A percentile compares a stretch with the other conserved stretches of the same genome.
Conservation (phyloP, 768 basidiomycete species). For the Psilocybe azurescens region DNA sequence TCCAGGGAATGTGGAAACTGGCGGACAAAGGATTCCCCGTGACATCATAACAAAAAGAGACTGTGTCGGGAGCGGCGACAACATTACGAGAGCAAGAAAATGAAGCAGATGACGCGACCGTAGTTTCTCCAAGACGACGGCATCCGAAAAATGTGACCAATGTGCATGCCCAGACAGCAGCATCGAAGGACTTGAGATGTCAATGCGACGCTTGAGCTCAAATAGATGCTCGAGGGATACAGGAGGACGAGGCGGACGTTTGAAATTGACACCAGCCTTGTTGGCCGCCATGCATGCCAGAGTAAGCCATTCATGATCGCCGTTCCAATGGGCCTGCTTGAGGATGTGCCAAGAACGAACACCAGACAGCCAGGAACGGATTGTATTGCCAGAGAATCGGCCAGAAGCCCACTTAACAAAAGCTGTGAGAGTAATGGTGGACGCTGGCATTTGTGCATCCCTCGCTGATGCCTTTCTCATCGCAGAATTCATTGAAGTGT, state of each 20-base stretch:
- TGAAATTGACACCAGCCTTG: conserved; percentile 26
- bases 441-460: conserved; percentile 36
- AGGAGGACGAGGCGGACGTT: conserved; percentile 29
- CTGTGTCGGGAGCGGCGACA: background rate
- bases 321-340: conserved; percentile 40
- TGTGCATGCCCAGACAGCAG: conserved; percentile 41
- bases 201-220: conserved; percentile 24
- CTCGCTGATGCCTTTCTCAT: conserved; percentile 32
- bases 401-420: conserved; percentile 28
- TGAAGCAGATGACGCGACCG: conserved; percentile 22
- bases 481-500: conserved; percentile 42
- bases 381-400: conserved; percentile 20
- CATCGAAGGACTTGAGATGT: conserved; percentile 32
- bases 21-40: background rate
- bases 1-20: conserved; percentile 37
- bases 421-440: conserved; percentile 32
- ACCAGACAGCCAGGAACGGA: conserved; percentile 40
- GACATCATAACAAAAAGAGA: no score
- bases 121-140: conserved; percentile 32
- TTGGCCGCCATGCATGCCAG: conserved; percentile 17
- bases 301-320: conserved; percentile 31
- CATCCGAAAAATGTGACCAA: conserved; percentile 41
- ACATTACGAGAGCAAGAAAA: no score
- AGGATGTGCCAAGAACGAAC: conserved; percentile 41
- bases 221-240: conserved; percentile 40